A percentile compares a stretch with the other conserved stretches of the same genome.
These are phyloP conservation scores for Penicillium alfredii DNA, from an alignment of 495 filamentous ascomycete species.

Conservation along the genomic window DNA sequence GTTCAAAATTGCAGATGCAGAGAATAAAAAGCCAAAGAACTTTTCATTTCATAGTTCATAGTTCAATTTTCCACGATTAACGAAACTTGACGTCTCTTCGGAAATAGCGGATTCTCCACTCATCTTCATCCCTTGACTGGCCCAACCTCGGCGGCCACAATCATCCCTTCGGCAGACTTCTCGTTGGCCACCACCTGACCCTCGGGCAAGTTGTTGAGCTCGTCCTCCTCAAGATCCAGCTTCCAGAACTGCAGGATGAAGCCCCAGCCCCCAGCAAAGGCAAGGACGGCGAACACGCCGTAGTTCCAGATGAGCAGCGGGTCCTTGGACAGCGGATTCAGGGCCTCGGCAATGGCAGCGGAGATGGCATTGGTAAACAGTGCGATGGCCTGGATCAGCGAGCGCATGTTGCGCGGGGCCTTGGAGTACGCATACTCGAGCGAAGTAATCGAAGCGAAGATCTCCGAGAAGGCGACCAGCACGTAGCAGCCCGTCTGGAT, in stretches of 20 bases:
- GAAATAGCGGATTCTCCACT: no score
- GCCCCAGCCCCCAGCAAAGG: slow-evolving; percentile 47
- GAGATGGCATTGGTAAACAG: slow-evolving; percentile 68
- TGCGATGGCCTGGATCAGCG: slow-evolving; percentile 60
- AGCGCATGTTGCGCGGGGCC: slow-evolving; percentile 72
- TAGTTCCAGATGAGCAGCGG: slow-evolving; percentile 64
- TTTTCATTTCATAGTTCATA: slow-evolving; percentile 2
- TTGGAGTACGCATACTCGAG: slow-evolving; percentile 75
- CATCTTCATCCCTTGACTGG: slow-evolving; percentile 10
- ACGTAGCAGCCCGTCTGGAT: slow-evolving; percentile 57
- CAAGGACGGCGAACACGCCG: slow-evolving; percentile 54
- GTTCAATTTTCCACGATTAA: no score
- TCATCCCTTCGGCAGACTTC: slow-evolving; percentile 6
- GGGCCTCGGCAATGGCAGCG: slow-evolving; percentile 55
- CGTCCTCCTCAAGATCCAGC: slow-evolving; percentile 59
- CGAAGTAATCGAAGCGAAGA: slow-evolving; percentile 58
- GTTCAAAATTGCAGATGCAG: no score
- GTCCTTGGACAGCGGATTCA: slow-evolving; percentile 56
- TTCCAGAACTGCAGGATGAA: slow-evolving; percentile 55
- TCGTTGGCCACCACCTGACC: slow-evolving; percentile 14
- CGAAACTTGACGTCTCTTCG: no score
- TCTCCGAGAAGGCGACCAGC: slow-evolving; percentile 59
- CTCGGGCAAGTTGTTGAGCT: slow-evolving; percentile 48
- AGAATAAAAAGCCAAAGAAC: no score
- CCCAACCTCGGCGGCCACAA: slow-evolving; percentile 15